Conservation (phyloP, 179 eudicot genomes). For the Sideroxylon spinosum region DNA sequence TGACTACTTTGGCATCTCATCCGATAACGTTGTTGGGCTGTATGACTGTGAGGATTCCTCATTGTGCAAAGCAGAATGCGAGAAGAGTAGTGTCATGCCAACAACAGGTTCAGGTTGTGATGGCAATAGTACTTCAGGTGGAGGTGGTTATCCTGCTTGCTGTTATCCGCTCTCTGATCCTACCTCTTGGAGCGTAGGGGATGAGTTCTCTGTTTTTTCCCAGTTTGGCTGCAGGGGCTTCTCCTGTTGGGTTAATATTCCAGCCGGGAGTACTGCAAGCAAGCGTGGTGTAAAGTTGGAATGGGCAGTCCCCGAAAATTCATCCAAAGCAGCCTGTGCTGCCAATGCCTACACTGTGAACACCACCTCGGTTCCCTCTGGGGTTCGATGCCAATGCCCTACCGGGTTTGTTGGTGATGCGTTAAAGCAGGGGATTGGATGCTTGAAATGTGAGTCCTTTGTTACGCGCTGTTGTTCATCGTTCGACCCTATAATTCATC, state of each 20-base stretch:
- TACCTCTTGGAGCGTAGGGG: conserved; percentile 50
- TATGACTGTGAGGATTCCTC: conserved; percentile 81
- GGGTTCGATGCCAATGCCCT: conserved; percentile 63
- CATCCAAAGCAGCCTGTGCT: conserved; percentile 39
- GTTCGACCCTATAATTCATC: no score
- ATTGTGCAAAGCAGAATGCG: conserved; percentile 59
- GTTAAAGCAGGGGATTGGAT: conserved; percentile 51
- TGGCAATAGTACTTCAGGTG: conserved; percentile 5
- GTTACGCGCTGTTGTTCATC: no score
- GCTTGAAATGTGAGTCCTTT: conserved; percentile 28
- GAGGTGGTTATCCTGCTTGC: conserved; percentile 35
- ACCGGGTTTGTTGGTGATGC: conserved; percentile 76
- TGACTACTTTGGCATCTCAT: conserved; percentile 49
- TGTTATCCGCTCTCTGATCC: conserved; percentile 59
- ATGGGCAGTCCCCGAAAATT: conserved; percentile 62
- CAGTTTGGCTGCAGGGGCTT: conserved; percentile 78
- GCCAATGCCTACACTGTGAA: conserved; percentile 45
- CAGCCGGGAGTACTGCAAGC: conserved; percentile 32
- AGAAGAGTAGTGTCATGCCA: conserved; percentile 22
- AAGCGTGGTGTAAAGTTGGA: conserved; percentile 68
- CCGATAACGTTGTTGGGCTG: conserved; percentile 62
- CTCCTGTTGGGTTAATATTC: conserved; percentile 56
- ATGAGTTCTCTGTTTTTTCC: conserved; percentile 41
- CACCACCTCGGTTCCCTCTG: conserved; percentile 50
- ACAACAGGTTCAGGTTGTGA: conserved; percentile 19